Conservation (phyloP, 1,284 basidiomycete species). For the Fistulina hepatica region DNA sequence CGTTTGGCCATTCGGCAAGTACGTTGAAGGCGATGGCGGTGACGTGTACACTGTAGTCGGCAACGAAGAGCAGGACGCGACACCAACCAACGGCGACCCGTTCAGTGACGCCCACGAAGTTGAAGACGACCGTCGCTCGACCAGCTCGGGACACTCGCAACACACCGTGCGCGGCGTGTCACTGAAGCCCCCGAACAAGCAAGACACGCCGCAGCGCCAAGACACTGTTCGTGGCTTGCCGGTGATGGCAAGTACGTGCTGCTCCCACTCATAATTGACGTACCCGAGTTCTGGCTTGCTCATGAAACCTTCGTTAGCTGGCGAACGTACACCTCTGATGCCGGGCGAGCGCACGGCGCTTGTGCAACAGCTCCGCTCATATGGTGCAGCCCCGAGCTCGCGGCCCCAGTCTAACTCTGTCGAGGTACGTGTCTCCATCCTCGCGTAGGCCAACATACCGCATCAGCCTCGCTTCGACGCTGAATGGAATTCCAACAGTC, state of each 20-base stretch:
- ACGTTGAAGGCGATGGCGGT: constrained; percentile 79
- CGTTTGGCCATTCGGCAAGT: constrained; percentile 98
- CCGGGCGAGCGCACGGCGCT: no score
- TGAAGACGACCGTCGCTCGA: no score
- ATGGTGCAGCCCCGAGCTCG: constrained; percentile 41
- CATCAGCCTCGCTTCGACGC: no score
- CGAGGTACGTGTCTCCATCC: no score
- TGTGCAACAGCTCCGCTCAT: constrained; percentile 45
- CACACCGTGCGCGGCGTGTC: constrained; percentile 22
- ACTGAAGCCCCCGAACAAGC: constrained; percentile 22
- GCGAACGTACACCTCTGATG: no score
- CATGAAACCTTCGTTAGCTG: no score
- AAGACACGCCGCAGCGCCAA: constrained; percentile 33
- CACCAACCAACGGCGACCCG: constrained; percentile 19
- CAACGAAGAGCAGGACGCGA: constrained; percentile 26
- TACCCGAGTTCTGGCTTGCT: no score
- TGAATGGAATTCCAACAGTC: no score
- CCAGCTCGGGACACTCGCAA: constrained; percentile 21
- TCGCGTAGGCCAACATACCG: no score
- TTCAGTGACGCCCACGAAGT: constrained; percentile 9
- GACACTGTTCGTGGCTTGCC: constrained; percentile 16
- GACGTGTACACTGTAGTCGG: constrained; percentile 32
- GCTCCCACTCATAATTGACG: no score
- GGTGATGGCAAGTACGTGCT: no score
- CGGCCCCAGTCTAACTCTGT: constrained; percentile 26